phyloP scores from a whole-genome alignment of 2,329 filamentous ascomycete genomes.

The Arthrobotrys pseudoclavata region DNA sequence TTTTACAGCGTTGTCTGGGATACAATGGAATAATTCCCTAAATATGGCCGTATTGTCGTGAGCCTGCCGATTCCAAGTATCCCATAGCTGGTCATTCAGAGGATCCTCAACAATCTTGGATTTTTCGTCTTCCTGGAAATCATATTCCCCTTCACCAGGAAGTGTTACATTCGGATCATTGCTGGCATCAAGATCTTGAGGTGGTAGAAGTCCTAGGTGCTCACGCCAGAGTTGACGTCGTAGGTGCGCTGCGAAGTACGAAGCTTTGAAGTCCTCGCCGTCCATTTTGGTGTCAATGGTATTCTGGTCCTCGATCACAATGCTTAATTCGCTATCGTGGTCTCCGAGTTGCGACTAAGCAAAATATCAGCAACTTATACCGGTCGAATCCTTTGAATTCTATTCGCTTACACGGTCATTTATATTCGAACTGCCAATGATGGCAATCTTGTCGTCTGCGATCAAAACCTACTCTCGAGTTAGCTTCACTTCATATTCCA shows the following conservation, averaged over 20 bases:
- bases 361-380: neutral
- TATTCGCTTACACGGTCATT: conserved; percentile 76
- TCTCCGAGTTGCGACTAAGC: conserved; percentile 79
- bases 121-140: conserved; percentile 76
- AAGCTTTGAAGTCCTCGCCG: conserved; percentile 80
- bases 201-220: conserved; percentile 83
- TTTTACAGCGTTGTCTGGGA: conserved; percentile 91
- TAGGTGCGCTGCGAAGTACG: conserved; percentile 84
- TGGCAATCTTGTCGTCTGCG: conserved; percentile 84
- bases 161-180: conserved; percentile 81
- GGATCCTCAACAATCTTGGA: conserved; percentile 80
- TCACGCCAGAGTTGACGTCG: conserved; percentile 89
- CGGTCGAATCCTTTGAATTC: neutral
- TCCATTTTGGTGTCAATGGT: conserved; percentile 81
- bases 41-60: conserved; percentile 80
- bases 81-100: conserved; percentile 72
- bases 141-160: conserved; percentile 74
- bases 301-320: conserved; percentile 88
- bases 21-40: conserved; percentile 84
- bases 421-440: conserved; percentile 89
- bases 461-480: conserved; percentile 72
- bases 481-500: conserved; percentile 28
- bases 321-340: conserved; percentile 90
- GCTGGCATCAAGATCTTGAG: conserved; percentile 77
- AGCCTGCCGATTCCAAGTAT: conserved; percentile 78